Conservation (phyloP, 2,329 filamentous ascomycete species). For the Curvularia hawaiiensis region DNA sequence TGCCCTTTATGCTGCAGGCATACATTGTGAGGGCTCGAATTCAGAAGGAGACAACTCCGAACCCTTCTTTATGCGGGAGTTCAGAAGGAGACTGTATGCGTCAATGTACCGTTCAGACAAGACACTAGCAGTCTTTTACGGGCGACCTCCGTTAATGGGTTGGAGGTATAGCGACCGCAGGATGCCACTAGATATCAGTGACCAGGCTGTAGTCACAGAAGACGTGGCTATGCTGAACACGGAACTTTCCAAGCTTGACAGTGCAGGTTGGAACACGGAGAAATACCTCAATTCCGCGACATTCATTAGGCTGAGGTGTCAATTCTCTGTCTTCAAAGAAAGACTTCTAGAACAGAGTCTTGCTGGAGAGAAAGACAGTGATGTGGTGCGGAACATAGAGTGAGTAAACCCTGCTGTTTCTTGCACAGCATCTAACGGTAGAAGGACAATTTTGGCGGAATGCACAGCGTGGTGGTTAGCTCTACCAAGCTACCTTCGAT, state of each 20-base stretch:
- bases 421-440: slow-evolving; percentile 6
- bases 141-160: slow-evolving; percentile 44
- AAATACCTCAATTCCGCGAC: slow-evolving; percentile 34
- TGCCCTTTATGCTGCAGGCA: slow-evolving; percentile 39
- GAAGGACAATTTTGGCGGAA: slow-evolving; percentile 36
- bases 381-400: slow-evolving; percentile 39
- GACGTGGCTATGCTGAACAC: slow-evolving; percentile 31
- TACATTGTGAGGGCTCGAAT: slow-evolving; percentile 41
- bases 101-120: slow-evolving; percentile 42
- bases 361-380: slow-evolving; percentile 37
- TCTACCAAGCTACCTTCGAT: slow-evolving; percentile 39
- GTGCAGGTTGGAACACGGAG: slow-evolving; percentile 41
- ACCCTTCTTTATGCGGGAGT: slow-evolving; percentile 41
- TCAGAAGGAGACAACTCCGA: slow-evolving; percentile 25
- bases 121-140: slow-evolving; percentile 42
- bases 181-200: slow-evolving; percentile 40
- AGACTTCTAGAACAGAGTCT: slow-evolving; percentile 40
- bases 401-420: slow-evolving; percentile 16
- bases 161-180: slow-evolving; percentile 41
- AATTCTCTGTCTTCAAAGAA: slow-evolving; percentile 39
- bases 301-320: slow-evolving; percentile 34
- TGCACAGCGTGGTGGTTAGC: slow-evolving; percentile 32
- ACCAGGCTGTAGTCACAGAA: slow-evolving; percentile 32
- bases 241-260: slow-evolving; percentile 36
- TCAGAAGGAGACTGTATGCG: slow-evolving; percentile 37